phyloP scores from a whole-genome alignment of 2,329 filamentous ascomycete genomes.

The Xylaria digitata region DNA sequence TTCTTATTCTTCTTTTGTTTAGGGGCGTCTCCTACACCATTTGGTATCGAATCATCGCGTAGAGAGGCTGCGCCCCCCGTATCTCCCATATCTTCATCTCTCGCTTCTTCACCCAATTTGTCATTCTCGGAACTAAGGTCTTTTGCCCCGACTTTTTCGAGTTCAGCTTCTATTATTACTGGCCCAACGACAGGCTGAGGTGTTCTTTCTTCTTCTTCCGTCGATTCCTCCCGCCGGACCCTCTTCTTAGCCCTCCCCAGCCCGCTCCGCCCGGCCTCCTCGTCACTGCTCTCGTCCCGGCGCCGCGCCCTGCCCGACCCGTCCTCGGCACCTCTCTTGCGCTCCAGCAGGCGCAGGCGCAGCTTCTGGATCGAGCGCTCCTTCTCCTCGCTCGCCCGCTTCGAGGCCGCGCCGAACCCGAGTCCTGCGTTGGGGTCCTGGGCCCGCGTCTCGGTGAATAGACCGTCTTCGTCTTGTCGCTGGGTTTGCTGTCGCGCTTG shows the following conservation, averaged over 20 bases:
- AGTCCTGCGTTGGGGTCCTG: slow-evolving; percentile 47
- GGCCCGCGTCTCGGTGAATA: slow-evolving; percentile 41
- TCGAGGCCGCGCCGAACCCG: slow-evolving; percentile 29
- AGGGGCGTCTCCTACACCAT: slow-evolving; percentile 4
- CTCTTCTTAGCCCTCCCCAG: slow-evolving; percentile 49
- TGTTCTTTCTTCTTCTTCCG: slow-evolving; percentile 25
- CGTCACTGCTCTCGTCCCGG: slow-evolving; percentile 45
- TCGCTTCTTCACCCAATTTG: not conserved
- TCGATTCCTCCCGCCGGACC: slow-evolving; percentile 29
- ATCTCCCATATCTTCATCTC: not conserved
- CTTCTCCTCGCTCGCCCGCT: slow-evolving; percentile 17
- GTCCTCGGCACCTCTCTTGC: slow-evolving; percentile 35
- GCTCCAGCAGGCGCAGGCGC: slow-evolving; percentile 43
- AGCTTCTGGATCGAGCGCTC: slow-evolving; percentile 38
- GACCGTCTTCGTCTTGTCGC: slow-evolving; percentile 27
- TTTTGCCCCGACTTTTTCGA: not conserved
- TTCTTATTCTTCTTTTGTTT: slow-evolving; percentile 44
- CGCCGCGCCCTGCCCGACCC: slow-evolving; percentile 29
- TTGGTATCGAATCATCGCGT: not conserved
- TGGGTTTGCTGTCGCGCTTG: slow-evolving; percentile 15
- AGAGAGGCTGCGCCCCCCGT: not conserved
- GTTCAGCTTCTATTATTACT: not conserved
- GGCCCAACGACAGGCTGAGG: not conserved
- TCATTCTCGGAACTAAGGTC: not conserved
- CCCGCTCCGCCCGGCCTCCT: slow-evolving; percentile 49